These are phyloP conservation scores for Esteya vermicola DNA, from an alignment of 2,329 filamentous ascomycete species.

Conservation along the genomic window DNA sequence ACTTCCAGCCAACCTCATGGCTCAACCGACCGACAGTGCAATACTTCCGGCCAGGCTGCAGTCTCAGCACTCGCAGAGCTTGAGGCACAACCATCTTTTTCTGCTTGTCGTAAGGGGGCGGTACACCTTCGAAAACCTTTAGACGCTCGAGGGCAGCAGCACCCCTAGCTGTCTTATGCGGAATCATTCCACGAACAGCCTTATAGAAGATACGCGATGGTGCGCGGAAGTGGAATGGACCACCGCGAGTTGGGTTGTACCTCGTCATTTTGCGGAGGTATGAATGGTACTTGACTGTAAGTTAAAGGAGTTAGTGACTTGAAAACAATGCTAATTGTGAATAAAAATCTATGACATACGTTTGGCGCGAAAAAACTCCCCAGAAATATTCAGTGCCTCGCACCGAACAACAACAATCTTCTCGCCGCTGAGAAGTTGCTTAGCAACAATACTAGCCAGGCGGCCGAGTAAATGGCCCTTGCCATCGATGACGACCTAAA, in stretches of 20 bases:
- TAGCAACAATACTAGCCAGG: constrained; percentile 93
- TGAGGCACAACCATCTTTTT: constrained; percentile 99
- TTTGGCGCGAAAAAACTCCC: constrained; percentile 99
- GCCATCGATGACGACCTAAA: constrained; percentile 95
- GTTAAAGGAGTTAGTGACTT: constrained; percentile 4
- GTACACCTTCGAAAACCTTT: constrained; percentile 99
- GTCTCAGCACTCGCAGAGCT: constrained; percentile 86
- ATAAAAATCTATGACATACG: no score
- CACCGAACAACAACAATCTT: constrained; percentile 99
- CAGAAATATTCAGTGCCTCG: constrained; percentile 99
- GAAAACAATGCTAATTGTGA: not conserved
- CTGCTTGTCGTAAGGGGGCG: constrained; percentile 98
- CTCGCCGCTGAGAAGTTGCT: constrained; percentile 97
- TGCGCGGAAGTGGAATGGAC: constrained; percentile 99
- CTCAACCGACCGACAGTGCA: constrained; percentile 96
- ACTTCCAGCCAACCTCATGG: constrained; percentile 99
- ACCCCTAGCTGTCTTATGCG: constrained; percentile 98
- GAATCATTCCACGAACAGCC: constrained; percentile 99
- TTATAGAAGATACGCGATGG: constrained; percentile 99
- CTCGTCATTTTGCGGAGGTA: constrained; percentile 99
- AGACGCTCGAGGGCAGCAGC: constrained; percentile 93
- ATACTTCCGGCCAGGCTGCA: constrained; percentile 99
- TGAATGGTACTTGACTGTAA: constrained; percentile 97
- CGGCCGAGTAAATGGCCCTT: constrained; percentile 99
- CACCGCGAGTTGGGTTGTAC: constrained; percentile 98